Evolutionary conservation across 129 eudicot species (phyloP).

Genomic region (Flaveria robusta): DNA sequence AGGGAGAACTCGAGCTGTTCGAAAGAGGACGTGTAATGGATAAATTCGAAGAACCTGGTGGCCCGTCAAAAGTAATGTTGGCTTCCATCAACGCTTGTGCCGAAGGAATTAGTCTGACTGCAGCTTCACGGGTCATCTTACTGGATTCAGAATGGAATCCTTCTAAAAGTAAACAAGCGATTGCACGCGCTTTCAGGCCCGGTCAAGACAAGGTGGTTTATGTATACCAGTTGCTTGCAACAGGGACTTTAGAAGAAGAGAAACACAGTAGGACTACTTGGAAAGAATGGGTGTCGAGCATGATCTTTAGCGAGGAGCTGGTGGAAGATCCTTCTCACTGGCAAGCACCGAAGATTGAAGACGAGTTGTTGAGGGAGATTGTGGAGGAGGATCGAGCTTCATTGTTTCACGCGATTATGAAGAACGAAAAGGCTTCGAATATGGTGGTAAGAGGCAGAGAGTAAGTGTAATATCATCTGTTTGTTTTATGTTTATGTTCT

Average conservation of each 20-base stretch:
- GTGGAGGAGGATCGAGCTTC: conserved; percentile 94
- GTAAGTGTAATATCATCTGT: conserved; percentile 7
- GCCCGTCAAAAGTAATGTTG: conserved; percentile 82
- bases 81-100: conserved; percentile 95
- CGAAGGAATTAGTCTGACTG: conserved; percentile 92
- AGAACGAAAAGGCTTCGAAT: conserved; percentile 95
- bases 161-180: conserved; percentile 95
- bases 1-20: conserved; percentile 93
- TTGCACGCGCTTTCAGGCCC: conserved; percentile 90
- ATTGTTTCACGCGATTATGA: conserved; percentile 83
- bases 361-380: conserved; percentile 84
- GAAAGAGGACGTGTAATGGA: conserved; percentile 96
- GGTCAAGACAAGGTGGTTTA: conserved; percentile 95
- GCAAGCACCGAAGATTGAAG: conserved; percentile 96
- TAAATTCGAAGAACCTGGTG: conserved; percentile 85
- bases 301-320: conserved; percentile 91
- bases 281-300: conserved; percentile 98
- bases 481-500: neutral
- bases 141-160: conserved; percentile 98
- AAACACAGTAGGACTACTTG: conserved; percentile 89
- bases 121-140: conserved; percentile 90
- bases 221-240: conserved; percentile 83
- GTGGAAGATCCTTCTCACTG: conserved; percentile 97
- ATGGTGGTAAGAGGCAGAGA: conserved; percentile 59
- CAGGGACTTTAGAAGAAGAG: conserved; percentile 91